Evolutionary conservation across 2,329 filamentous ascomycete genomes (phyloP).

Genomic region (Claviceps digitariae): DNA sequence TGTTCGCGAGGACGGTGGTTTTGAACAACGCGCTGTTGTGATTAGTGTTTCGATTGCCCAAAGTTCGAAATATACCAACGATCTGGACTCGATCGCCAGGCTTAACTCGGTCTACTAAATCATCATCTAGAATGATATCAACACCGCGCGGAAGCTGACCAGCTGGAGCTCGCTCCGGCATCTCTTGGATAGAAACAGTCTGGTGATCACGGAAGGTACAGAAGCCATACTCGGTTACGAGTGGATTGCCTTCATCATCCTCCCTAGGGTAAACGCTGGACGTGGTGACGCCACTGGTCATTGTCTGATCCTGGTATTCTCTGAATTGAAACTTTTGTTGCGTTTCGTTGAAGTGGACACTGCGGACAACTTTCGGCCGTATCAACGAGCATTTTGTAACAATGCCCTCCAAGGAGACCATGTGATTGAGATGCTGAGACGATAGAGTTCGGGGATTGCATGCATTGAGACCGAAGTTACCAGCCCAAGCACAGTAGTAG

Average conservation of each 20-base stretch:
- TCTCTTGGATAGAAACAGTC: conserved; percentile 96
- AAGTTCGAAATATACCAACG: conserved; percentile 87
- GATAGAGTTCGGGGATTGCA: conserved; percentile 91
- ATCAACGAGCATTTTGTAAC: conserved; percentile 94
- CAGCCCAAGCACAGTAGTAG: conserved; percentile 96
- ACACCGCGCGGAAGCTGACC: conserved; percentile 91
- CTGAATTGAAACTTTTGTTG: conserved; percentile 78
- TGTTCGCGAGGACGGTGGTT: conserved; percentile 86
- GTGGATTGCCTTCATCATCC: conserved; percentile 81
- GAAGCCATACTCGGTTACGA: conserved; percentile 92
- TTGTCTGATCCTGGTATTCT: conserved; percentile 92
- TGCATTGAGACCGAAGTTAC: conserved; percentile 86
- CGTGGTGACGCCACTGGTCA: conserved; percentile 82
- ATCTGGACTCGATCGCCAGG: conserved; percentile 92
- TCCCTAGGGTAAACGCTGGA: conserved; percentile 89
- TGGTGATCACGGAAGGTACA: conserved; percentile 94
- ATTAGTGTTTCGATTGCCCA: conserved; percentile 87
- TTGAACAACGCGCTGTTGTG: conserved; percentile 90
- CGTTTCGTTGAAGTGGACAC: conserved; percentile 87
- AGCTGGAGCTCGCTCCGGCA: conserved; percentile 92
- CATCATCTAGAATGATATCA: conserved; percentile 92
- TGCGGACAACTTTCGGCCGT: conserved; percentile 93
- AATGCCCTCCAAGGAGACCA: conserved; percentile 96
- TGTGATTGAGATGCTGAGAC: conserved; percentile 81
- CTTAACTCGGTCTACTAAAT: conserved; percentile 88